phyloP scores from a whole-genome alignment of 352 stramenopile genomes.

The Phytopythium mirpurense region DNA sequence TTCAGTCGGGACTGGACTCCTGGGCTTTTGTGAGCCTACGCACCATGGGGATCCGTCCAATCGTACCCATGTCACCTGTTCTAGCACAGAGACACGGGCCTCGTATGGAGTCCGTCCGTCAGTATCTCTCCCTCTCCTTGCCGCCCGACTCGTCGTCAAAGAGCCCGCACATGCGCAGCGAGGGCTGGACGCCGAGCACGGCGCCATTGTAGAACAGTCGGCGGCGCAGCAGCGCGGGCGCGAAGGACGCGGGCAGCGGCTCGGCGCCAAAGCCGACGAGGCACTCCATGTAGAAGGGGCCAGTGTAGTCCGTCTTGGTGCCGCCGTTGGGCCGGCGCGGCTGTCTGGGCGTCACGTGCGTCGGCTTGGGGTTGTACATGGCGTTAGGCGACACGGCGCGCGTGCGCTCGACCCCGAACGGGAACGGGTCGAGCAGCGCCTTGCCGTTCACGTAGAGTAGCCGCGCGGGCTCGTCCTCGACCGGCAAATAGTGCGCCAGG shows the following conservation, averaged over 20 bases:
- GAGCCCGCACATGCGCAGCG: not conserved
- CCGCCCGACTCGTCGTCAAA: not conserved
- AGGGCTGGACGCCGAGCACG: not conserved
- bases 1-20: no score
- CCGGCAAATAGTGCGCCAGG: conserved; percentile 31
- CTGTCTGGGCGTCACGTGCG: conserved; percentile 44
- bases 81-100: no score
- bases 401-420: conserved; percentile 15
- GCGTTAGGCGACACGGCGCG: conserved; percentile 18
- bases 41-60: no score
- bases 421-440: conserved; percentile 24
- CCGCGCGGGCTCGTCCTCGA: conserved; percentile 10
- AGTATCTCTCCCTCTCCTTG: not conserved
- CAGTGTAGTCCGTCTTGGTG: conserved; percentile 5
- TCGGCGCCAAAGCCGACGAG: conserved; percentile 40
- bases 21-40: no score
- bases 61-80: no score
- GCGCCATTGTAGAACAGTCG: conserved; percentile 23
- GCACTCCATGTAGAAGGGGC: conserved; percentile 25
- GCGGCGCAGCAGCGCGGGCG: conserved; percentile 24
- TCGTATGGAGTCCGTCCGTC: no score
- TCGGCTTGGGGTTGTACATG: conserved; percentile 43
- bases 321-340: conserved; percentile 14
- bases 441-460: conserved; percentile 40
- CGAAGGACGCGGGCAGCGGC: conserved; percentile 29